Evolutionary conservation across 2,329 filamentous ascomycete species (phyloP), one percentile per base, ranked within the genome.

Genomic region (Apiospora koreana): DNA sequence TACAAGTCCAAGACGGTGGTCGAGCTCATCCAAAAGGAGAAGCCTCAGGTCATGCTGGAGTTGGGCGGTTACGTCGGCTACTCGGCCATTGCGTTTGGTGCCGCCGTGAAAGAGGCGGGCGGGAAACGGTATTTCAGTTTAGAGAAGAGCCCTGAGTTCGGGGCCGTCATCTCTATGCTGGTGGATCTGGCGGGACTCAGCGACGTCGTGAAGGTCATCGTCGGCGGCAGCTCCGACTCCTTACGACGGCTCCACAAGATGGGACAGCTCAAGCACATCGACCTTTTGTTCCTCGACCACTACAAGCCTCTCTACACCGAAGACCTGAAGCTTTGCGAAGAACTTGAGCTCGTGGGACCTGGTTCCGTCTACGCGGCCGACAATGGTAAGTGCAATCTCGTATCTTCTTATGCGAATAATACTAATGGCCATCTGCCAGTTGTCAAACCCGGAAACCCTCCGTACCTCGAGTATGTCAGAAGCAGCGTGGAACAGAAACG

Each of bases 31-130:
- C 83, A 83, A 25, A 83, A 92, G 72, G 82, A 86, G 65, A 92
- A 91, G 78, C 93, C 92, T 0, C 80, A 88, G 69, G 85, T 85
- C 2, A 93, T 94, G 89, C 86, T 95, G 65, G 93, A 97, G 78
- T 85, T 96, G 0, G 93, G 94, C 65, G 92, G 92, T 66, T 96
- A 95, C 79, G 86, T 94, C 25, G 93, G 93, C 54, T 96, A 96
- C 83, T 95, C 93, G 0, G 91, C 91, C 71, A 89, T 96, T 71
- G 84, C 94, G 1, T 95, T 95, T 76, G 92, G 88, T 62, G 85
- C 89, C 45, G 90, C 91, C 0, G 82, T 93, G 21, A 87, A 87
- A 70, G 84, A 86, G 67, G 86, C 86, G 3, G 92, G 91, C 14
- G 92, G 92, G 3, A 84, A 86, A 73, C 83, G 84, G 31, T 95